Evolutionary conservation across 352 stramenopile genomes (phyloP).

Genomic region (Globisporangium perplexum): DNA sequence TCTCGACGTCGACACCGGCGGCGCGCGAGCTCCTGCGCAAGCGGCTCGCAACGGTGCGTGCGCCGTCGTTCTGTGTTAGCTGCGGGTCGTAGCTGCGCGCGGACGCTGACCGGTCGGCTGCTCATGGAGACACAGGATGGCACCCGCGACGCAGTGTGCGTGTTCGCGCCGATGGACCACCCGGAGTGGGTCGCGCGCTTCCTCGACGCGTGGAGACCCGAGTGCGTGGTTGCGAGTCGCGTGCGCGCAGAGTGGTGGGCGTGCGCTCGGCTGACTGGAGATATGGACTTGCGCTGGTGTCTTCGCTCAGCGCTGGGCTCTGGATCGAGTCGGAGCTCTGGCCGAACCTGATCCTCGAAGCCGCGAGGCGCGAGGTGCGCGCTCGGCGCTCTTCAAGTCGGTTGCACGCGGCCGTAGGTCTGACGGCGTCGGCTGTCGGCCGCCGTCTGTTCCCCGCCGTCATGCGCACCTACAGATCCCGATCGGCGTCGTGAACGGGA

Average conservation of each 20-base stretch:
- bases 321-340: constrained; percentile 84
- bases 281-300: too few species aligned
- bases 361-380: constrained; percentile 4
- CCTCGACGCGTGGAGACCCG: constrained; percentile 51
- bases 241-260: background rate
- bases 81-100: background rate
- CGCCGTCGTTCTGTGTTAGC: background rate
- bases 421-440: too few species aligned
- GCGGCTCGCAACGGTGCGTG: constrained; percentile 12
- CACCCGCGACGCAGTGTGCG: constrained; percentile 24
- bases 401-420: too few species aligned
- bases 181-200: constrained; percentile 44
- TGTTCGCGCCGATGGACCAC: constrained; percentile 69
- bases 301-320: constrained; percentile 56
- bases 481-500: constrained; percentile 60
- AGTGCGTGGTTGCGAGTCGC: constrained; percentile 24
- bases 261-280: too few species aligned
- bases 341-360: constrained; percentile 62
- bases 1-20: constrained; percentile 66
- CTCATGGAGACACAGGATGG: background rate
- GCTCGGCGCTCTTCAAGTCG: too few species aligned
- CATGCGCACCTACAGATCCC: constrained; percentile 19
- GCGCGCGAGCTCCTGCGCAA: constrained; percentile 37
- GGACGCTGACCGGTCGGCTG: background rate
- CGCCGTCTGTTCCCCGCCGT: background rate